Percentiles rank a stretch among this genome's conserved stretches.
These are phyloP conservation scores for Trichoderma sp. DNA, from an alignment of 2,329 filamentous ascomycete species.

Conservation along the genomic window DNA sequence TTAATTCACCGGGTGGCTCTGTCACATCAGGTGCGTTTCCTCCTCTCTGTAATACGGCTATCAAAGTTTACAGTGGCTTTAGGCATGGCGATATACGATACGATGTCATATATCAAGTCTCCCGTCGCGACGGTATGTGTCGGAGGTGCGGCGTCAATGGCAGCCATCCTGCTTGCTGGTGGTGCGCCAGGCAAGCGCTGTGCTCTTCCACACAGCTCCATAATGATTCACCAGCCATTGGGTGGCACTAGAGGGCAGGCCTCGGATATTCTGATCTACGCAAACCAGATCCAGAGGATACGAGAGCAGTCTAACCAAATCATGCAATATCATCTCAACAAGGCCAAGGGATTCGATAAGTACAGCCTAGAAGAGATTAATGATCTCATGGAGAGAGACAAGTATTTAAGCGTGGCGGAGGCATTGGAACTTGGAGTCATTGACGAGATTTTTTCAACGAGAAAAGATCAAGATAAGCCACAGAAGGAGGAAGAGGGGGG, in stretches of 20 bases:
- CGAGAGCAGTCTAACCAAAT: conserved; percentile 87
- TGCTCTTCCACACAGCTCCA: conserved; percentile 86
- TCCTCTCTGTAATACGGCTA: conserved; percentile 16
- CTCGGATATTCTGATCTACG: conserved; percentile 92
- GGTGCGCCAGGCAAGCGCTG: conserved; percentile 84
- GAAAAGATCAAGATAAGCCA: conserved; percentile 50
- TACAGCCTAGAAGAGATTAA: conserved; percentile 83
- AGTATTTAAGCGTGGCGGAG: conserved; percentile 88
- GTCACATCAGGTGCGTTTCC: conserved; percentile 66
- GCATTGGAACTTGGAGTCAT: conserved; percentile 89
- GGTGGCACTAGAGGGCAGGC: conserved; percentile 70
- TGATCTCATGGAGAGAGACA: conserved; percentile 95
- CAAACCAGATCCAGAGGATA: conserved; percentile 91
- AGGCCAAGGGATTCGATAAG: conserved; percentile 72
- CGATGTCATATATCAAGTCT: conserved; percentile 94
- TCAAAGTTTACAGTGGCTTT: conserved; percentile 2
- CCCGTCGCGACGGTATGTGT: conserved; percentile 95
- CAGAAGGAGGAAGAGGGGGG: conserved; percentile 31
- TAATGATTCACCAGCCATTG: conserved; percentile 97
- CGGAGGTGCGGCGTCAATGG: conserved; percentile 94
- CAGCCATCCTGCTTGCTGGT: conserved; percentile 82
- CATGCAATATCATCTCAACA: conserved; percentile 83
- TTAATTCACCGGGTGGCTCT: conserved; percentile 92
- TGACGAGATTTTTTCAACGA: conserved; percentile 79
- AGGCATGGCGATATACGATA: conserved; percentile 92